Conservation (phyloP, 345 rosid genomes). For the Populus simonii region DNA sequence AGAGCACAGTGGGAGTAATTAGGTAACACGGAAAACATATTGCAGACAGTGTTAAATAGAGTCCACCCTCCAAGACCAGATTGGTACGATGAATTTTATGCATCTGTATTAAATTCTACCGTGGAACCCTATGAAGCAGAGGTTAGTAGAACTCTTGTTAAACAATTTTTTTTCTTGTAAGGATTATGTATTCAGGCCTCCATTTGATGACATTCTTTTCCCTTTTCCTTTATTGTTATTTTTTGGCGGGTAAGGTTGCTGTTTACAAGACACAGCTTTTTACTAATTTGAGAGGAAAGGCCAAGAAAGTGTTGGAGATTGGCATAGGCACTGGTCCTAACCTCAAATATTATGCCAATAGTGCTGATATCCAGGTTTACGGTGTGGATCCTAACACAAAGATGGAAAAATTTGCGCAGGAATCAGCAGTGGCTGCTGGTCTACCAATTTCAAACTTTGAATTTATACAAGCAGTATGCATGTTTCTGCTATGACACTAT, state of each 20-base stretch:
- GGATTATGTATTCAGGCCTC: not conserved
- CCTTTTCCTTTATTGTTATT: not conserved
- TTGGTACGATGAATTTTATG: slow-evolving; percentile 79
- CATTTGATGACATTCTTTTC: not conserved
- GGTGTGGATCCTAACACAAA: slow-evolving; percentile 75
- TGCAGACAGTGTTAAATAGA: slow-evolving; percentile 45
- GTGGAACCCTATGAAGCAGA: slow-evolving; percentile 68
- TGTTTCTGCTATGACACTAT: not conserved
- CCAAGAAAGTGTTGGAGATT: slow-evolving; percentile 65
- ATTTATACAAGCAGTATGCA: slow-evolving; percentile 65
- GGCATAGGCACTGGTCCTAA: slow-evolving; percentile 91
- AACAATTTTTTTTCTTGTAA: not conserved
- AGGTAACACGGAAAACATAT: too few species aligned
- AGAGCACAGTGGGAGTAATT: too few species aligned
- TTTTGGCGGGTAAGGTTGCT: slow-evolving; percentile 45
- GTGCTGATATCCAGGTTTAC: slow-evolving; percentile 45
- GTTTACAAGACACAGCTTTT: slow-evolving; percentile 60
- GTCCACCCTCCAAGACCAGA: slow-evolving; percentile 68
- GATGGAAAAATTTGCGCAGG: slow-evolving; percentile 66
- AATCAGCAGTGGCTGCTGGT: slow-evolving; percentile 65
- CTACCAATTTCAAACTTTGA: slow-evolving; percentile 49
- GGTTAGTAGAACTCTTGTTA: slow-evolving; percentile 28
- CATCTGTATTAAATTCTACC: slow-evolving; percentile 37
- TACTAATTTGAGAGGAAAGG: slow-evolving; percentile 52
- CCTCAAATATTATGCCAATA: slow-evolving; percentile 57